These are phyloP conservation scores for Pseudopyrenochaeta lycopersici DNA, from an alignment of 2,329 filamentous ascomycete species.

Conservation along the genomic window DNA sequence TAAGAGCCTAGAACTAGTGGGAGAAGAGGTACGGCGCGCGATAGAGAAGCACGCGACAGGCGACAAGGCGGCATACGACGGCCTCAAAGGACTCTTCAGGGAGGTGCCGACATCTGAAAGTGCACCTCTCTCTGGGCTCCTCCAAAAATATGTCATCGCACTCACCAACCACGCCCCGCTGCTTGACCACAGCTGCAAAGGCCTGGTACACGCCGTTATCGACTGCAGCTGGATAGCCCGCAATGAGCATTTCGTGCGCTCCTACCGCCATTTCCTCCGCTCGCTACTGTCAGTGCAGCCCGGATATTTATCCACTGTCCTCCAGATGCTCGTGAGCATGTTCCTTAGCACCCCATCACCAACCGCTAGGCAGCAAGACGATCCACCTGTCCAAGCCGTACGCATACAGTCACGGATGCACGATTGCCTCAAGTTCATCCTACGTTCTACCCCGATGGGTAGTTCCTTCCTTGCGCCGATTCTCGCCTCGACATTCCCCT, in stretches of 20 bases:
- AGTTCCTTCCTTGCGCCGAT: constrained; percentile 74
- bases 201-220: constrained; percentile 66
- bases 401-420: constrained; percentile 79
- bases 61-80: constrained; percentile 66
- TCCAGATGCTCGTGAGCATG: constrained; percentile 82
- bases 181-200: constrained; percentile 65
- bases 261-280: constrained; percentile 66
- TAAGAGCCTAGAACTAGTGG: constrained; percentile 66
- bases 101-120: constrained; percentile 58
- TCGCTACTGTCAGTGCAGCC: constrained; percentile 83
- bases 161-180: constrained; percentile 64
- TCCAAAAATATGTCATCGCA: constrained; percentile 68
- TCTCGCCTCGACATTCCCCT: constrained; percentile 75
- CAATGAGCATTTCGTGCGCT: constrained; percentile 66
- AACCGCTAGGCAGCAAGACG: constrained; percentile 62
- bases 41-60: constrained; percentile 62
- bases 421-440: constrained; percentile 75
- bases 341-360: constrained; percentile 71
- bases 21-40: constrained; percentile 68
- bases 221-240: constrained; percentile 69
- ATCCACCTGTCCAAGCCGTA: constrained; percentile 67
- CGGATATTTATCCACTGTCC: constrained; percentile 75
- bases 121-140: constrained; percentile 59
- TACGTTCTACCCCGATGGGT: constrained; percentile 83
- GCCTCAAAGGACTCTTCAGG: constrained; percentile 62